phyloP scores from a whole-genome alignment of 1,139 yeast species.

The Torulaspora pretoriensis region DNA sequence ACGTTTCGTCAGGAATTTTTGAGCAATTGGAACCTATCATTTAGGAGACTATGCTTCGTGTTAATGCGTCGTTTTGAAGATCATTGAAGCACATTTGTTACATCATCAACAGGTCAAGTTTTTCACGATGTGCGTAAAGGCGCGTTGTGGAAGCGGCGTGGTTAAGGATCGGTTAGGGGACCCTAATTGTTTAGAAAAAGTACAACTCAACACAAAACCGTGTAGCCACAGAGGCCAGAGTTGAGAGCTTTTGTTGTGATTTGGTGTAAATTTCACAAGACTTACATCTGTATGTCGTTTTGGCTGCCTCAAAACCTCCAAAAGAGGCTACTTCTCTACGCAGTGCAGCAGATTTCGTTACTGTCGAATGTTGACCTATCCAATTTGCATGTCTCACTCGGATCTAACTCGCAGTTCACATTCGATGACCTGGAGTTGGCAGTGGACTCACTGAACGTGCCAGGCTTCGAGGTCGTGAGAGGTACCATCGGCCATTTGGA shows the following conservation, averaged over 20 bases:
- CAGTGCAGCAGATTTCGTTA: conserved; percentile 75
- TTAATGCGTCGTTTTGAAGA: no score
- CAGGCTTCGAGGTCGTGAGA: conserved; percentile 60
- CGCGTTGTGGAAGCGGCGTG: conserved; percentile 2
- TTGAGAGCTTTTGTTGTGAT: neutral
- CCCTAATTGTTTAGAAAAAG: neutral
- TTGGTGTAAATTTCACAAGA: neutral
- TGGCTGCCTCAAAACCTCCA: conserved; percentile 86
- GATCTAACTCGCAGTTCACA: conserved; percentile 50
- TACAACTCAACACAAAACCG: conserved; percentile 1
- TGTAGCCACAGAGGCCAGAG: neutral
- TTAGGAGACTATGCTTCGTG: no score
- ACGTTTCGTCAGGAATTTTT: no score
- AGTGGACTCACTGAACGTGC: conserved; percentile 65
- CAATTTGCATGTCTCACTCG: conserved; percentile 73
- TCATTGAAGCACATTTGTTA: no score
- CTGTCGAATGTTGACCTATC: conserved; percentile 80
- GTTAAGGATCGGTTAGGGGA: conserved; percentile 7
- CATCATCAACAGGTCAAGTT: neutral
- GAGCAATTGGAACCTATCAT: no score
- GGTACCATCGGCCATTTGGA: conserved; percentile 59
- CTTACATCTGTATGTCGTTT: conserved; percentile 47
- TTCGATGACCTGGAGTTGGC: conserved; percentile 65
- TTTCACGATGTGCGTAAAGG: conserved; percentile 41
- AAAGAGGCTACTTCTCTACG: conserved; percentile 71